Evolutionary conservation across 2,329 filamentous ascomycete genomes (phyloP), one percentile per base, ranked within the genome.

Genomic region (Ophiocordyceps australis): DNA sequence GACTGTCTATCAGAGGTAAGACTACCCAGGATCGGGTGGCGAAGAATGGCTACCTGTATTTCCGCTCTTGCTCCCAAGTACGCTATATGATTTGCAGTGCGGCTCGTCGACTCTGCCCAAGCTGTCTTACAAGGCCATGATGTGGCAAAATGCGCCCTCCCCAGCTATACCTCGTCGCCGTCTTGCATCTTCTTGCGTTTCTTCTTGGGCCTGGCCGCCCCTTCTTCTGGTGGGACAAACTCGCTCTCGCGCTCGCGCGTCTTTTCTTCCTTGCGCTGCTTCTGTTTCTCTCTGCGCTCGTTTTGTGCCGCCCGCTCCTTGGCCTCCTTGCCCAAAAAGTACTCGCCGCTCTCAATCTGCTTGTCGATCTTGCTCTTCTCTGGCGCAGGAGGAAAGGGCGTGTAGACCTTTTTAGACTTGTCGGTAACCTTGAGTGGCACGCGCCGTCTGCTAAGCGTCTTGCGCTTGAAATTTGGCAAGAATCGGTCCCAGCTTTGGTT

Each of bases 281-380:
- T 77, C 57, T 93, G 85, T 52, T 77, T 74, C 49, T 91, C 82
- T 43, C 81, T 66, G 36, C 82, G 63, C 43, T 81, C 78, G 45
- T 86, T 76, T 51, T 78, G 74, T 24, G 63, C 72, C 28, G 74
- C 77, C 32, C 85, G 65, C 43, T 92, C 81, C 63, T 92, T 93
- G 32, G 82, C 85, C 44, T 85, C 73, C 61, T 93, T 93, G 45
- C 75, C 74, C 45, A 98, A 54, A 52, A 95, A 95, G 57, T 92
- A 98, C 57, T 95, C 86, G 55, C 89, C 86, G 40, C 72, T 85
- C 62, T 98, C 89, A 58, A 98, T 93, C 65, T 98, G 86, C 52
- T 83, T 56, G 54, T 98, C 89, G 40, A 98, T 69, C 70, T 95
- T 98, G 70, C 85, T 94, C 79, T 93, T 93, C 64, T 98, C 86